phyloP scores from a whole-genome alignment of 352 stramenopile genomes.

The Globisporangium uncinulatum region DNA sequence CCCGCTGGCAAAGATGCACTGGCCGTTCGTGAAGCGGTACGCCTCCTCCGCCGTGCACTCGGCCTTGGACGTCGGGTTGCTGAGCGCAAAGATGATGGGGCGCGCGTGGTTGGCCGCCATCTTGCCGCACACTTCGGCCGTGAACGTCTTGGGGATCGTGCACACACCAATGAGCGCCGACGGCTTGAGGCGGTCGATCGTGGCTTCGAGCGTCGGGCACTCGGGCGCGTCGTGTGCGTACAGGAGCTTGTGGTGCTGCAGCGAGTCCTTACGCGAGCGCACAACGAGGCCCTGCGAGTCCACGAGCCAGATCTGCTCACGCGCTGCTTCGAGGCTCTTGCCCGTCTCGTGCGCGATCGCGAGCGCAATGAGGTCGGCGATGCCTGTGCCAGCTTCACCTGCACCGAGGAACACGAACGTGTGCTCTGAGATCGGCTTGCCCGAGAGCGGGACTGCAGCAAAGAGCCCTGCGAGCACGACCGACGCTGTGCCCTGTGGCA shows the following conservation, averaged over 20 bases:
- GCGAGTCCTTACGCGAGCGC: conserved; percentile 56
- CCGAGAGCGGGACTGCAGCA: conserved; percentile 62
- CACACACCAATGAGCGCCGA: conserved; percentile 95
- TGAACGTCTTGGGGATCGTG: conserved; percentile 90
- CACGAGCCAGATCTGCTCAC: conserved; percentile 90
- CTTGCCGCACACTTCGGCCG: conserved; percentile 75
- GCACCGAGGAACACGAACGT: conserved; percentile 94
- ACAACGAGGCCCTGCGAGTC: conserved; percentile 90
- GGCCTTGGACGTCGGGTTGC: conserved; percentile 95
- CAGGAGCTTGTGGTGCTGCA: conserved; percentile 88
- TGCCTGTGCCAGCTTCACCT: conserved; percentile 93
- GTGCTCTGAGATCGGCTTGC: conserved; percentile 87
- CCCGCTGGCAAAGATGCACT: conserved; percentile 95
- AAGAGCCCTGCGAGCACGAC: conserved; percentile 78
- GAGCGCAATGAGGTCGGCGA: conserved; percentile 90
- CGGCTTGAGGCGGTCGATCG: conserved; percentile 86
- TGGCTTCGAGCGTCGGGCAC: conserved; percentile 59
- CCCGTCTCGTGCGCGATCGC: conserved; percentile 88
- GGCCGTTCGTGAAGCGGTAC: conserved; percentile 95
- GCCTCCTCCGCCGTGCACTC: conserved; percentile 96
- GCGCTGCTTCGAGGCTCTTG: conserved; percentile 83
- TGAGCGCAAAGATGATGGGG: conserved; percentile 97
- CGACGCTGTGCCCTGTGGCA: conserved; percentile 78
- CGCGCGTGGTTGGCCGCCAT: conserved; percentile 85
- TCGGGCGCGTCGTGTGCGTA: conserved; percentile 80